These are phyloP conservation scores for Mortierella antarctica DNA, from an alignment of 192 early-diverging fungal genomes.

Conservation along the genomic window DNA sequence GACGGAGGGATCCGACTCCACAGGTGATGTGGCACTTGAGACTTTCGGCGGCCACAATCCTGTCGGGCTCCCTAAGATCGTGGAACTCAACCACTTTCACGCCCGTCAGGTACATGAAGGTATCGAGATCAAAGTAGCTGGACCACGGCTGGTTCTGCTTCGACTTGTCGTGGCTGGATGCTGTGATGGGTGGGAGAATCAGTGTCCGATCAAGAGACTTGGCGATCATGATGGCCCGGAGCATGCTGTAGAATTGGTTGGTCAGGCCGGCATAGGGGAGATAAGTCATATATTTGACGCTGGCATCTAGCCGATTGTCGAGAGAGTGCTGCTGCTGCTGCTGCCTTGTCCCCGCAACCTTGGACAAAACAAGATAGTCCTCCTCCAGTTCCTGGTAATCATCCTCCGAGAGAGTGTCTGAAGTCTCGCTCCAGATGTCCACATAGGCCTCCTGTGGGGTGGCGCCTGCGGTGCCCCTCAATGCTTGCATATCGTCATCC, in stretches of 20 bases:
- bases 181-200: conserved; percentile 35
- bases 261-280: conserved; percentile 21
- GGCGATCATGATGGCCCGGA: conserved; percentile 39
- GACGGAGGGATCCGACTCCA: conserved; percentile 31
- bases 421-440: conserved; percentile 22
- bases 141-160: conserved; percentile 43
- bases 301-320: neutral
- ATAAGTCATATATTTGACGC: conserved; percentile 36
- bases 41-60: neutral
- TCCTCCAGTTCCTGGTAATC: conserved; percentile 39
- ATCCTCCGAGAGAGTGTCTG: conserved; percentile 20
- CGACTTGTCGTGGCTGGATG: neutral
- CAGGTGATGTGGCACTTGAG: conserved; percentile 37
- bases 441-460: conserved; percentile 19
- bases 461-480: neutral
- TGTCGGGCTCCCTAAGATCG: conserved; percentile 5
- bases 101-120: conserved; percentile 41
- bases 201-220: conserved; percentile 31
- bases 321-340: neutral
- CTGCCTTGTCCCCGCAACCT: neutral
- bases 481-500: neutral
- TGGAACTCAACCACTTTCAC: conserved; percentile 31
- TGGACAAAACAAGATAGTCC: conserved; percentile 1
- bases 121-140: conserved; percentile 34
- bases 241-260: conserved; percentile 41